Evolutionary conservation across 2,329 filamentous ascomycete species (phyloP).

Genomic region (Colletotrichum echinochloae): DNA sequence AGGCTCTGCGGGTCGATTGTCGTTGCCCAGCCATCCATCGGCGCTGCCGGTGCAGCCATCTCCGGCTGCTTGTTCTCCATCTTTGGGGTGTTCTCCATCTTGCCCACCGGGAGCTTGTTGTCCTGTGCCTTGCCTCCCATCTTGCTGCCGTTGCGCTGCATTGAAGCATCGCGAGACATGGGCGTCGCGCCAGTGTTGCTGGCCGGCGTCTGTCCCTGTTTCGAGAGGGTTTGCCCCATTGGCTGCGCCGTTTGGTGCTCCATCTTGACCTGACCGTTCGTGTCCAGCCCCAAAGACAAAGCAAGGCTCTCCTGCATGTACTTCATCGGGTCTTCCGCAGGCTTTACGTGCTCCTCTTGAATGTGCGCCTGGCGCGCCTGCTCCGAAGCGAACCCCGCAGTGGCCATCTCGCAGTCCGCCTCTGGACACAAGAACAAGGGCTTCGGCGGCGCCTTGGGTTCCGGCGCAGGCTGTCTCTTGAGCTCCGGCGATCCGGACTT

Average conservation of each 20-base stretch:
- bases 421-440: slow-evolving; percentile 65
- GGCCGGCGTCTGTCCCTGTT: slow-evolving; percentile 60
- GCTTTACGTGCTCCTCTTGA: slow-evolving; percentile 70
- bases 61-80: slow-evolving; percentile 48
- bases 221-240: slow-evolving; percentile 59
- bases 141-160: slow-evolving; percentile 63
- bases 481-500: slow-evolving; percentile 62
- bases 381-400: slow-evolving; percentile 64
- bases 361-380: slow-evolving; percentile 65
- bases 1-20: slow-evolving; percentile 57
- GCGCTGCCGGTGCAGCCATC: slow-evolving; percentile 42
- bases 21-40: slow-evolving; percentile 52
- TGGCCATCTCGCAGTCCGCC: slow-evolving; percentile 64
- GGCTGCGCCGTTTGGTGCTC: slow-evolving; percentile 49
- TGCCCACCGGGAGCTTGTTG: slow-evolving; percentile 46
- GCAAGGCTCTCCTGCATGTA: slow-evolving; percentile 65
- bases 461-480: slow-evolving; percentile 50
- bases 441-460: slow-evolving; percentile 49
- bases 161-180: slow-evolving; percentile 63
- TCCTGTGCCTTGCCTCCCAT: slow-evolving; percentile 56
- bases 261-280: slow-evolving; percentile 59
- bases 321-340: slow-evolving; percentile 65
- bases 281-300: slow-evolving; percentile 62
- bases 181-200: slow-evolving; percentile 58
- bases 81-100: slow-evolving; percentile 45